Base-by-base conservation (phyloP, 257 asterid species). In the Paulownia fortunei region DNA sequence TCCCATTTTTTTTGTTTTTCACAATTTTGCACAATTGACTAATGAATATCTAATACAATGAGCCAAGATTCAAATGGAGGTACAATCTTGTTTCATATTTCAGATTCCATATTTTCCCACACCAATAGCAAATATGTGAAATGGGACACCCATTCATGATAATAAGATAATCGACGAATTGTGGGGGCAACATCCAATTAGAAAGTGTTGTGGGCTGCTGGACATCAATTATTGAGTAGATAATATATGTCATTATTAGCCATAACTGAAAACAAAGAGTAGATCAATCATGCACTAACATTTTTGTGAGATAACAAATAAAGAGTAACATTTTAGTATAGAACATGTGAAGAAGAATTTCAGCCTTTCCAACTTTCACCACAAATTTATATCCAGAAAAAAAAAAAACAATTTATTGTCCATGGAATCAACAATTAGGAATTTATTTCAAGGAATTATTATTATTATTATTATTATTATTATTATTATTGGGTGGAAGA, bases 1-100 rank as follows among this genome's bases (percentile, higher is more conserved):
- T 2, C 34, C 24, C 44, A 7, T 8, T 12, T 13, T 39, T 58
- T 41, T 10, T 3, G 2, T 3, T 24, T 1, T 0, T 1, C 18
- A 24, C 10, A 9, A 55, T 13, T 60, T 62, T 18, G 10, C 8
- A 47, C 10, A 13, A 51, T n/a, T 27, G 39, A 68, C 7, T 11
- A 78, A 51, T 79, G 73, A 32, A 63, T 41, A 52, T 72, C 66
- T 51, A 56, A 79, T 60, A 41, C 58, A 74, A 46, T 66, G 30
- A 68, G 11, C 55, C 47, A 67, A 69, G 84, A 81, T 75, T 75
- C 81, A 32, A 61, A 39, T 74, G 54, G 72, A 74, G 51, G 44
- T 51, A 7, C 54, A 24, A 18, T 47, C 56, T 7, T 74, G 68
- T 47, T n/a, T 49, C 11, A 21, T 34, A 49, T 49, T 80, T 42